These are phyloP conservation scores for Curvularia spicifera DNA, from an alignment of 2,329 filamentous ascomycete genomes.

Conservation along the genomic window DNA sequence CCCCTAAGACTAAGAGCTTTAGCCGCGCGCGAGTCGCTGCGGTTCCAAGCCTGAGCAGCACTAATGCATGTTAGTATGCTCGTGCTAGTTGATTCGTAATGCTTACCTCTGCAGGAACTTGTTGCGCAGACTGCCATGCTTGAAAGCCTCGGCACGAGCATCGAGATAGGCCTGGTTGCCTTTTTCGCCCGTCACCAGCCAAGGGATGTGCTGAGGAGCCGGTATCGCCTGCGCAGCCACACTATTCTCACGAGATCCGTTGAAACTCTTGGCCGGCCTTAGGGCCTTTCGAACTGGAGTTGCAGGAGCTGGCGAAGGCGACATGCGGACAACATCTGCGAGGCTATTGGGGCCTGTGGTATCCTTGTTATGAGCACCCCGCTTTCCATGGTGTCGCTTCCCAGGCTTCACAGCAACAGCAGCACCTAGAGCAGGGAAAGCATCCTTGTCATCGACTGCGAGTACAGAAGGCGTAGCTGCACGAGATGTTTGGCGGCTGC, in stretches of 20 bases:
- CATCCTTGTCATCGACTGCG: slow-evolving; percentile 90
- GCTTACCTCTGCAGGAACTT: slow-evolving; percentile 90
- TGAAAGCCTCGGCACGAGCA: slow-evolving; percentile 92
- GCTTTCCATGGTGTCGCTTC: slow-evolving; percentile 93
- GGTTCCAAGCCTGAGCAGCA: slow-evolving; percentile 97
- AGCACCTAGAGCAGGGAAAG: slow-evolving; percentile 87
- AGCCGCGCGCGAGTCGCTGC: slow-evolving; percentile 93
- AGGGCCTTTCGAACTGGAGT: slow-evolving; percentile 63
- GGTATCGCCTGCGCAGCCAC: slow-evolving; percentile 82
- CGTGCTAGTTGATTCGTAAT: neutral
- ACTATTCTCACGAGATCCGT: slow-evolving; percentile 75
- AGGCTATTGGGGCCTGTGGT: slow-evolving; percentile 71
- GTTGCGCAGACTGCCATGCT: slow-evolving; percentile 93
- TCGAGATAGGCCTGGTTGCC: slow-evolving; percentile 96
- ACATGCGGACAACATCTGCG: slow-evolving; percentile 95
- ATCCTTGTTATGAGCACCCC: slow-evolving; percentile 73
- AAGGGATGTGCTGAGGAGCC: slow-evolving; percentile 89
- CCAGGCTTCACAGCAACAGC: slow-evolving; percentile 72
- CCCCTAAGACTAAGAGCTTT: slow-evolving; percentile 93
- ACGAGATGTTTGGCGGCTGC: slow-evolving; percentile 77
- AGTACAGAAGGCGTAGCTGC: slow-evolving; percentile 70
- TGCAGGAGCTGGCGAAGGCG: slow-evolving; percentile 76
- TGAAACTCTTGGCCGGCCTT: slow-evolving; percentile 70
- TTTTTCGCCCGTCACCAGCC: slow-evolving; percentile 90
- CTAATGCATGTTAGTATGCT: slow-evolving; percentile 55